phyloP scores from a whole-genome alignment of 164 flowering plant genomes.

The Euptelea pleiosperma region DNA sequence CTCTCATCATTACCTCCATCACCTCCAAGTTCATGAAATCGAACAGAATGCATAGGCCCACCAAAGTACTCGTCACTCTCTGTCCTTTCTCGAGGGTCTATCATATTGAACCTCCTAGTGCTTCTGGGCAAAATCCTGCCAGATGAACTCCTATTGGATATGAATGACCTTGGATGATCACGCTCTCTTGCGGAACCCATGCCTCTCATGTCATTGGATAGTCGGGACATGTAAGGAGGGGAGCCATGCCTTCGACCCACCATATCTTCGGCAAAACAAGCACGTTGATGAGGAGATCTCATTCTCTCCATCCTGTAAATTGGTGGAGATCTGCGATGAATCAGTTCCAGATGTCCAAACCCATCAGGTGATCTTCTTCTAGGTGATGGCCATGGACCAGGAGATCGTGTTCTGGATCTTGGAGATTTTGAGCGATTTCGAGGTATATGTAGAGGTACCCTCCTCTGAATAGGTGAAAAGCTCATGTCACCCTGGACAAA shows the following conservation, averaged over 20 bases:
- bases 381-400: slow-evolving; percentile 55
- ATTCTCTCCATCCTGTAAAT: slow-evolving; percentile 45
- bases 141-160: slow-evolving; percentile 42
- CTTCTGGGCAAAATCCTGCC: slow-evolving; percentile 36
- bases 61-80: slow-evolving; percentile 44
- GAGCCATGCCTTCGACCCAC: slow-evolving; percentile 42
- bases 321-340: slow-evolving; percentile 45
- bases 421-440: slow-evolving; percentile 51
- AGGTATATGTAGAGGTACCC: slow-evolving; percentile 25
- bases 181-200: slow-evolving; percentile 40
- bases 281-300: slow-evolving; percentile 44
- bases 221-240: slow-evolving; percentile 35
- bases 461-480: slow-evolving; percentile 41
- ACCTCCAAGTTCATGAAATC: slow-evolving; percentile 42
- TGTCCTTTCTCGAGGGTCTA: slow-evolving; percentile 45
- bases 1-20: slow-evolving; percentile 45
- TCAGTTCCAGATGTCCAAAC: slow-evolving; percentile 41
- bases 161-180: slow-evolving; percentile 33
- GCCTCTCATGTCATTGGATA: slow-evolving; percentile 41
- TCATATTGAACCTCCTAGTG: slow-evolving; percentile 37
- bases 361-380: slow-evolving; percentile 54
- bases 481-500: slow-evolving; percentile 38
- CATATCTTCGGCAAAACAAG: slow-evolving; percentile 39
- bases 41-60: slow-evolving; percentile 34
- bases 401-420: slow-evolving; percentile 46